These are phyloP conservation scores for Elsinoe ampelina DNA, from an alignment of 2,329 filamentous ascomycete genomes.

Conservation along the genomic window DNA sequence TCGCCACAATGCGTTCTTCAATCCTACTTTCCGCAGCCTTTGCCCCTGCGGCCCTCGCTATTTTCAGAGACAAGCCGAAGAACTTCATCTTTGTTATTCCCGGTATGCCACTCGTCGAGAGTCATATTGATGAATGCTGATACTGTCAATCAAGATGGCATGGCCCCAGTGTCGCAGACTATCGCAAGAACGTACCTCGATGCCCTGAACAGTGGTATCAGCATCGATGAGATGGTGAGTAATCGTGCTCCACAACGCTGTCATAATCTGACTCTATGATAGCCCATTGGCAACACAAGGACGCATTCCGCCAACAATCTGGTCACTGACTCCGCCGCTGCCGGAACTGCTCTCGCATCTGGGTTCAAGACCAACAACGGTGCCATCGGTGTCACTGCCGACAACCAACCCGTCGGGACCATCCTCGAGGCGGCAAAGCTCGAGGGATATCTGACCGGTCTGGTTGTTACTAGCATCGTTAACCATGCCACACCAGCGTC, in stretches of 20 bases:
- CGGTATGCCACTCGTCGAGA: too few species aligned
- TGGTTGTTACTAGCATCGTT: slow-evolving; percentile 36
- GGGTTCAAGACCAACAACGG: slow-evolving; percentile 34
- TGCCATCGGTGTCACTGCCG: slow-evolving; percentile 29
- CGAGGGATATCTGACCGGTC: slow-evolving; percentile 33
- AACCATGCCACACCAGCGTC: slow-evolving; percentile 28
- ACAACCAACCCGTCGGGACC: slow-evolving; percentile 29
- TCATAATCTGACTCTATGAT: background rate
- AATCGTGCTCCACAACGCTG: background rate
- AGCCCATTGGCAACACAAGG: slow-evolving; percentile 26
- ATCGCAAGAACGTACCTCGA: slow-evolving; percentile 14
- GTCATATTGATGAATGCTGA: too few species aligned
- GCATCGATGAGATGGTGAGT: slow-evolving; percentile 15
- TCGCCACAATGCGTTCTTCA: background rate
- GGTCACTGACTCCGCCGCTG: slow-evolving; percentile 35
- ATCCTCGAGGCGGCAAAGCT: slow-evolving; percentile 35
- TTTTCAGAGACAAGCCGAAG: slow-evolving; percentile 8
- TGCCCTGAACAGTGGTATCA: background rate
- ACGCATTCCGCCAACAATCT: slow-evolving; percentile 25
- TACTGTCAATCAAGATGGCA: slow-evolving; percentile 11
- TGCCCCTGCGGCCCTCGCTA: slow-evolving; percentile 7
- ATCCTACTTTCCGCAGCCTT: background rate
- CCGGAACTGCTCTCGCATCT: slow-evolving; percentile 33
- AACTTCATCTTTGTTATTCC: slow-evolving; percentile 17
- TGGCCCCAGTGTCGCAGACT: slow-evolving; percentile 13